Percentiles rank a stretch among this genome's conserved stretches.
These are phyloP conservation scores for Fagopyrum homotropicum DNA, from an alignment of 148 eudicot species.

Conservation along the genomic window DNA sequence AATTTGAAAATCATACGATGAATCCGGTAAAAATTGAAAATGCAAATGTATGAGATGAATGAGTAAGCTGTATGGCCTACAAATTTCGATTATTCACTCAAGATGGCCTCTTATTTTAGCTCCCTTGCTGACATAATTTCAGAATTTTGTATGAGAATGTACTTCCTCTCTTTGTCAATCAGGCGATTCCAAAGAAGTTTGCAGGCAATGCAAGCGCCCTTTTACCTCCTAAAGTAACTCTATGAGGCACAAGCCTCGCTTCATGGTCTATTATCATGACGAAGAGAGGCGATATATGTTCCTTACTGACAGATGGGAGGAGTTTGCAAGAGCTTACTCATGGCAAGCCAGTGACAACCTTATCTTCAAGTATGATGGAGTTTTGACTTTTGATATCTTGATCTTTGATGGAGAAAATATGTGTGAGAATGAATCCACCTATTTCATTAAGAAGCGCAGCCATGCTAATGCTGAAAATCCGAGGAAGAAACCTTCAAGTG, in stretches of 20 bases:
- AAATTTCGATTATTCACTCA: not conserved
- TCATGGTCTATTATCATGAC: slow-evolving; percentile 28
- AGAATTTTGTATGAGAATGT: not conserved
- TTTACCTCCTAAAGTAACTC: slow-evolving; percentile 24
- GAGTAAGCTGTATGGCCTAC: not conserved
- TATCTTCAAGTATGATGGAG: slow-evolving; percentile 34
- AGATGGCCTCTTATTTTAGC: not conserved
- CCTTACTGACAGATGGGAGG: slow-evolving; percentile 38
- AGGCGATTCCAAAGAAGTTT: slow-evolving; percentile 14
- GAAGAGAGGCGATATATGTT: slow-evolving; percentile 19
- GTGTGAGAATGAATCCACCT: slow-evolving; percentile 50
- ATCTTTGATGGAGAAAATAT: slow-evolving; percentile 33
- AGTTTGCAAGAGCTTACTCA: slow-evolving; percentile 32
- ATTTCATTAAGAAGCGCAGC: slow-evolving; percentile 32
- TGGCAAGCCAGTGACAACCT: slow-evolving; percentile 28
- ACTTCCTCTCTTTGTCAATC: not conserved
- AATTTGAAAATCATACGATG: no score
- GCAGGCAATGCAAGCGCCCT: slow-evolving; percentile 8
- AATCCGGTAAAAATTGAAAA: not conserved
- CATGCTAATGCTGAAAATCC: not conserved
- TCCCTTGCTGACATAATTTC: not conserved
- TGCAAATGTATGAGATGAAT: not conserved
- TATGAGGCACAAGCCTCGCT: slow-evolving; percentile 40
- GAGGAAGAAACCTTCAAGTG: slow-evolving; percentile 14
- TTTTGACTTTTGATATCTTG: slow-evolving; percentile 32